These are phyloP conservation scores for Colletotrichum truncatum DNA, from an alignment of 2,329 filamentous ascomycete genomes.

Conservation along the genomic window DNA sequence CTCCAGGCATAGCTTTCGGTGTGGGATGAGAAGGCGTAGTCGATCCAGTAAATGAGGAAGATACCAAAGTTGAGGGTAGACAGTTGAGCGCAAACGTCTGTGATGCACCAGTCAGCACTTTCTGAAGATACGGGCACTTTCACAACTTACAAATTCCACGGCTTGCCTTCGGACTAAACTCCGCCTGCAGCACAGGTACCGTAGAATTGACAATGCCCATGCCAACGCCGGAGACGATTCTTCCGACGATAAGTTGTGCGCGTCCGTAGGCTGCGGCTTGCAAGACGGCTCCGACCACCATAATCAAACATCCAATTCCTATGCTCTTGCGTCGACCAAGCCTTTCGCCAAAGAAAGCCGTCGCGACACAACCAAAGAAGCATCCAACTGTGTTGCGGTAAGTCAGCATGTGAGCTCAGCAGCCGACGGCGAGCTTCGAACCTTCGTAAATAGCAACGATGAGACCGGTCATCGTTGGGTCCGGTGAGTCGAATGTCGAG, in stretches of 20 bases:
- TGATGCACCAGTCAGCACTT: neutral
- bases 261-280: constrained; percentile 53
- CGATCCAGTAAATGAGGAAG: constrained; percentile 55
- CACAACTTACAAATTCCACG: constrained; percentile 42
- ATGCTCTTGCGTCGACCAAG: constrained; percentile 53
- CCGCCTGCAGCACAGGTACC: constrained; percentile 53
- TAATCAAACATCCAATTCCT: constrained; percentile 48
- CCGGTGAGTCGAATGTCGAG: constrained; percentile 48
- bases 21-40: constrained; percentile 49
- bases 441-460: constrained; percentile 57
- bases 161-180: constrained; percentile 50
- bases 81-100: constrained; percentile 55
- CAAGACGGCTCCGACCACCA: constrained; percentile 53
- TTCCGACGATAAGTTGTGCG: constrained; percentile 53
- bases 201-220: constrained; percentile 56
- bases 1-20: constrained; percentile 47
- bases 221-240: constrained; percentile 57
- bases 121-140: too few species aligned
- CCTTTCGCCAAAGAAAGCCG: constrained; percentile 50
- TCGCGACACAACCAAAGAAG: constrained; percentile 37
- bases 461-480: constrained; percentile 50
- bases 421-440: neutral
- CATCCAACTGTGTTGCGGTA: constrained; percentile 35
- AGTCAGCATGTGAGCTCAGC: neutral
- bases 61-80: constrained; percentile 58